A percentile compares a stretch with the other conserved stretches of the same genome.
Evolutionary conservation across 495 filamentous ascomycete genomes (phyloP).

Genomic region (Aspergillus leporis): DNA sequence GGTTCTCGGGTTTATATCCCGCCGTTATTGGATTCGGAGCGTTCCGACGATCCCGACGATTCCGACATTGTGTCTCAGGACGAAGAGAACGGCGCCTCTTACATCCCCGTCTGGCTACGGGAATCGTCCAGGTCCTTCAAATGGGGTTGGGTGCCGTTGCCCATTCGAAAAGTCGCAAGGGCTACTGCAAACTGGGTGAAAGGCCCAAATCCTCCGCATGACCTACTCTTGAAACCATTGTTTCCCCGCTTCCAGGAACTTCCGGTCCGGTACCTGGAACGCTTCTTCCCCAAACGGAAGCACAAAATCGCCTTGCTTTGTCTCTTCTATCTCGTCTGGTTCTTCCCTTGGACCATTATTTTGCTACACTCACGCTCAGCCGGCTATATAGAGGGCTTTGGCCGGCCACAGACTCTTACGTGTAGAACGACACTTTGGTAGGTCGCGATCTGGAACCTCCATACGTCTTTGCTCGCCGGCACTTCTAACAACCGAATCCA

Average conservation of each 20-base stretch:
- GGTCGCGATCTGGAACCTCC: slow-evolving; percentile 11
- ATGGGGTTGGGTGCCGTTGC: slow-evolving; percentile 55
- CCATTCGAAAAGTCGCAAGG: slow-evolving; percentile 47
- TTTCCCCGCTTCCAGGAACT: slow-evolving; percentile 69
- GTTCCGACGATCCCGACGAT: slow-evolving; percentile 42
- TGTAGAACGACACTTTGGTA: slow-evolving; percentile 65
- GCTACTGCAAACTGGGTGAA: slow-evolving; percentile 63
- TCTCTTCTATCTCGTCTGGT: slow-evolving; percentile 68
- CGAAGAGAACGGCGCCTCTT: slow-evolving; percentile 35
- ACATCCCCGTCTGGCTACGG: slow-evolving; percentile 52
- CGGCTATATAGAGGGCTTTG: slow-evolving; percentile 69
- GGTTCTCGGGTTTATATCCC: slow-evolving; percentile 36
- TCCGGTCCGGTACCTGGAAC: slow-evolving; percentile 63
- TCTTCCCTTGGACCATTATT: slow-evolving; percentile 68
- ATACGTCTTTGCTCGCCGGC: not conserved
- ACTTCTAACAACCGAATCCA: not conserved
- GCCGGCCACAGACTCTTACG: slow-evolving; percentile 62
- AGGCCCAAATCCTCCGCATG: slow-evolving; percentile 66
- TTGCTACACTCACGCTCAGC: slow-evolving; percentile 62
- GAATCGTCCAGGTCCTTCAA: slow-evolving; percentile 55
- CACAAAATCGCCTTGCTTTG: slow-evolving; percentile 61
- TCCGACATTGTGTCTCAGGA: slow-evolving; percentile 41
- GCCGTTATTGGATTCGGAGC: slow-evolving; percentile 38
- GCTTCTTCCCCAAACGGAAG: slow-evolving; percentile 59
- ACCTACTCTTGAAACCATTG: slow-evolving; percentile 65